Base-by-base conservation (phyloP, 129 eudicot genomes). In the Saussurea involucrata region DNA sequence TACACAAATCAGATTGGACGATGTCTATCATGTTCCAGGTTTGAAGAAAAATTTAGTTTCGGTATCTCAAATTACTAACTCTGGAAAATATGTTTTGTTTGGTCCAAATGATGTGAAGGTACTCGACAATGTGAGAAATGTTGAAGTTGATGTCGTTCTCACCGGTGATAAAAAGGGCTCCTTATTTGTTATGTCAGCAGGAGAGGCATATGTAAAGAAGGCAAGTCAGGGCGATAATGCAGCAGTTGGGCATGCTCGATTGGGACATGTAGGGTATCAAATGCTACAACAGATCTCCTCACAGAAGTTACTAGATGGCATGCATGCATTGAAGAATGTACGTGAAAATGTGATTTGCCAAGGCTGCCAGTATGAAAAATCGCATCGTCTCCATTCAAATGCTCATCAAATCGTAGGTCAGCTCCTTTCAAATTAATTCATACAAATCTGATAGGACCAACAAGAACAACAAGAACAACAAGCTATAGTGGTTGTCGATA, bases 1-100 rank as follows among this genome's bases (percentile, higher is more conserved):
- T 57, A 32, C 12, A 6, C 0, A 25, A 31, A 4, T 31, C 1
- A 60, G 0, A 24, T 25, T 75, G 6, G 24, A 64, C 4, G 32
- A 33, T 40, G 63, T 64, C 29, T 75, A 61, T 63, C 40, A 63
- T 36, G 71, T 37, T 61, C 71, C 71, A 28, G 63, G 61, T 11
- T 60, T 63, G 49, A 55, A 6, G 17, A 73, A 34, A 31, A 55
- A 58, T 33, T n/a, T 73, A 20, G 32, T 73, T 64, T 75, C 70
- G 4, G 69, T 80, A 2, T 40, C 71, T 11, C 63, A 75, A 75
- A 75, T 75, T 24, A 75, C 71, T 11, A 27, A 63, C 24, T 24
- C 79, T 75, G 79, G 71, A 7, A 75, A 63, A 18, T 63, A 75
- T 37, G 79, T 75, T 10, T 66, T 36, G 27, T 60, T 74, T 74